Evolutionary conservation across 2,329 filamentous ascomycete species (phyloP), one percentile per base, ranked within the genome.

Genomic region (Corynespora cassiicola): DNA sequence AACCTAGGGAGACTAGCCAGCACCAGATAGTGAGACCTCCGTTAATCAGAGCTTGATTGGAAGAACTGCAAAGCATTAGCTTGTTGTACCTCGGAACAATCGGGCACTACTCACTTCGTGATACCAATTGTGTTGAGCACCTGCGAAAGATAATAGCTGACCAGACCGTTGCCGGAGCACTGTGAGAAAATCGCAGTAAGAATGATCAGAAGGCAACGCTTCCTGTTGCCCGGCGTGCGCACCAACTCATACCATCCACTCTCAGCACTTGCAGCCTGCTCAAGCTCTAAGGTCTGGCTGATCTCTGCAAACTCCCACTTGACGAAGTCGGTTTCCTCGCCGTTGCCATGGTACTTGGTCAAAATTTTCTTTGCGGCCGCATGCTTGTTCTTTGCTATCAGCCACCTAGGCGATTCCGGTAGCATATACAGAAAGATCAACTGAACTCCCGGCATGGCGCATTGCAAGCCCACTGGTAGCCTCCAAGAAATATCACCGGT

Each of bases 401-500:
- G 42, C 45, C 38, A 42, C 38, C 82, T 75, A 1, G 83, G 83
- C 0, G 79, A 82, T 64, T 87, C 84, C 6, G 84, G 82, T 8
- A 85, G 47, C 9, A 66, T 35, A 21, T 78, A 86, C 59, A 87
- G 79, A 52, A 80, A 80, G 9, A 66, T 32, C 17, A 86, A 70
- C 69, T 85, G 82, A 39, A 85, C 70, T 6, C 80, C 49, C 1
- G 82, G 81, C 2, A 81, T 80, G 2, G 81, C 63, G 24, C 77
- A 73, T 66, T 86, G 82, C 19, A 85, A 68, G 14, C 85, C 70
- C n/a, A 79, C 79, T 36, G 84, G 81, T 28, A 77, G 78, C 34
- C 81, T 72, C 84, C 84, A 87, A 7, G 42, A 43, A 8, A 45
- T 26, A 36, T 36, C 47, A 3, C 41, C 40, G 9, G 38, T 35